Evolutionary conservation across 2,329 filamentous ascomycete species (phyloP).

Genomic region (Monosporascus ibericus): DNA sequence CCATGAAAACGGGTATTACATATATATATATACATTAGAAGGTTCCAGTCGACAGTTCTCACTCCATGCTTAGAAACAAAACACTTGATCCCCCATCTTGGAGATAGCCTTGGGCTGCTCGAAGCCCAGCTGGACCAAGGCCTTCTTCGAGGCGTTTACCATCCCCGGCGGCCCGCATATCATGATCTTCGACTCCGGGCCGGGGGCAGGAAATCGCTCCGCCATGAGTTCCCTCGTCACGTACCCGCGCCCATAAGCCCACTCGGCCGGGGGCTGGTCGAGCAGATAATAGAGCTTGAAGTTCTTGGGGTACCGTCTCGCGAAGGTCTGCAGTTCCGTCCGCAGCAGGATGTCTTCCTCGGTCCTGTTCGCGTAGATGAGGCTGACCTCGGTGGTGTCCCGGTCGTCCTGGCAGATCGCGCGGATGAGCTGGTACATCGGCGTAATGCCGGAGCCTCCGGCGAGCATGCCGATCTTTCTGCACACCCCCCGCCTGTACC

Average conservation of each 20-base stretch:
- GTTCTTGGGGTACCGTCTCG: slow-evolving; percentile 43
- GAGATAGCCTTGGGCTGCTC: slow-evolving; percentile 40
- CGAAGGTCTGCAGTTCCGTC: slow-evolving; percentile 48
- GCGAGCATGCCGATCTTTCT: slow-evolving; percentile 49
- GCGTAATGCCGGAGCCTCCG: slow-evolving; percentile 46
- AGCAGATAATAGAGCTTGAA: slow-evolving; percentile 52
- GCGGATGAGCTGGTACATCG: slow-evolving; percentile 57
- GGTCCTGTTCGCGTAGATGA: slow-evolving; percentile 54
- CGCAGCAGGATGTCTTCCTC: slow-evolving; percentile 56
- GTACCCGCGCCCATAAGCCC: slow-evolving; percentile 43
- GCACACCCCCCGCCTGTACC: slow-evolving; percentile 36
- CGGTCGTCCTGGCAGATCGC: slow-evolving; percentile 56
- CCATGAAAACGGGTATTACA: no score
- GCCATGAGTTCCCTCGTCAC: slow-evolving; percentile 45
- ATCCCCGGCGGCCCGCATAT: slow-evolving; percentile 57
- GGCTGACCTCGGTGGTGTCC: slow-evolving; percentile 49
- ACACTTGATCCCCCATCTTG: slow-evolving; percentile 50
- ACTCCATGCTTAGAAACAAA: slow-evolving; percentile 22
- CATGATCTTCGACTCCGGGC: slow-evolving; percentile 44
- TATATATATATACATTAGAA: no score
- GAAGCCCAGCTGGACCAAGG: slow-evolving; percentile 42
- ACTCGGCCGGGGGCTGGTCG: slow-evolving; percentile 37
- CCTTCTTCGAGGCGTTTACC: slow-evolving; percentile 50
- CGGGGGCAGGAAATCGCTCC: slow-evolving; percentile 40
- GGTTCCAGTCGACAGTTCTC: not conserved